A percentile compares a stretch with the other conserved stretches of the same genome.
phyloP scores from a whole-genome alignment of 139 green algal genomes.

The Eudorina sp. region DNA sequence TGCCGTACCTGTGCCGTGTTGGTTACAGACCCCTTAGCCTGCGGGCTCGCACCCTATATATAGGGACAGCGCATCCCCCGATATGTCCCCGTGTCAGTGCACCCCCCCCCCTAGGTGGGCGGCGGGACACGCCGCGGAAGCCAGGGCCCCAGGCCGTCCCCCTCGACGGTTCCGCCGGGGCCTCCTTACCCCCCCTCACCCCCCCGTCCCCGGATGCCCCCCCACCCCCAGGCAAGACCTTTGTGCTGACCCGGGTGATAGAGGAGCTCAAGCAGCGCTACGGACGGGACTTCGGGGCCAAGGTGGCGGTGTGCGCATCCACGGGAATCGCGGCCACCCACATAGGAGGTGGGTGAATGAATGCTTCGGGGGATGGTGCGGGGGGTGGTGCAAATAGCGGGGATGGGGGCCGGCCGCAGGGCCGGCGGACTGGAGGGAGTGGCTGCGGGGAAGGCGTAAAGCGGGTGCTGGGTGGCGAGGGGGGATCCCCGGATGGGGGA shows the following conservation, averaged over 20 bases:
- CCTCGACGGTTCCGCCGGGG: too few relatives aligned
- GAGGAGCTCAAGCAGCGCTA: constrained; percentile 55
- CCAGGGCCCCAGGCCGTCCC: too few relatives aligned
- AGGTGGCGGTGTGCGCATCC: constrained; percentile 69
- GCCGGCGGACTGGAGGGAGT: too few relatives aligned
- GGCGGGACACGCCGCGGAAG: too few relatives aligned
- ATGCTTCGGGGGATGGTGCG: too few relatives aligned
- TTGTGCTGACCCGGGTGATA: constrained; percentile 72
- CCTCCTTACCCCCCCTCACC: not conserved
- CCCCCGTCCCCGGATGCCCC: not conserved
- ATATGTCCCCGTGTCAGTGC: too few relatives aligned
- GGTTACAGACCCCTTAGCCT: too few relatives aligned
- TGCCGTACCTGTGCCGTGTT: too few relatives aligned
- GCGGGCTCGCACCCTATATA: too few relatives aligned
- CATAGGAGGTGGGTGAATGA: constrained; percentile 71
- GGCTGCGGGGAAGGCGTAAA: not conserved
- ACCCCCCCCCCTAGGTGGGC: too few relatives aligned
- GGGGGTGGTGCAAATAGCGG: not conserved
- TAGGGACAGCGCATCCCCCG: too few relatives aligned
- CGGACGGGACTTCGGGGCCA: constrained; percentile 49
- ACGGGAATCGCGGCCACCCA: constrained; percentile 84
- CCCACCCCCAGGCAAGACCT: constrained; percentile 70
- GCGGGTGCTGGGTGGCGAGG: not conserved
- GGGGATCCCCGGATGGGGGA: too few relatives aligned
- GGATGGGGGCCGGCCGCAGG: not conserved